Conservation (phyloP, 768 basidiomycete species). For the Boletus rufocinnamomeus region DNA sequence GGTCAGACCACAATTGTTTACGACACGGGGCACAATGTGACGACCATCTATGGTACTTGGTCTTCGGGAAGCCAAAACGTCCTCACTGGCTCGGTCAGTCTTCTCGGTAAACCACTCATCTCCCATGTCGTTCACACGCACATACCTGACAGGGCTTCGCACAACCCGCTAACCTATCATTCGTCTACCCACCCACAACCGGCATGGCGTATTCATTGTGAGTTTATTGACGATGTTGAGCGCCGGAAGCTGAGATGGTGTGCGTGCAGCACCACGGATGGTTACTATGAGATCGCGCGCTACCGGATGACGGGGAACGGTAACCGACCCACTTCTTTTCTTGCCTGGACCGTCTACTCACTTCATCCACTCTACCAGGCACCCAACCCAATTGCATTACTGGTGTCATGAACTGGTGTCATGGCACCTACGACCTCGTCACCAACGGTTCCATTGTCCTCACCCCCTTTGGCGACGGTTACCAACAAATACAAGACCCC, state of each 20-base stretch:
- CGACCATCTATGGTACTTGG: constrained; percentile 82
- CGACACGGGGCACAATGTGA: constrained; percentile 61
- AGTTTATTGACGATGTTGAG: constrained; percentile 28
- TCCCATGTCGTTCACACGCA: not conserved
- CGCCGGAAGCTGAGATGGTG: constrained; percentile 1
- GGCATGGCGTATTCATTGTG: constrained; percentile 92
- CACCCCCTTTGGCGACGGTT: constrained; percentile 80
- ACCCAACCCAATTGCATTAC: constrained; percentile 86
- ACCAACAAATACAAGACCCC: constrained; percentile 92
- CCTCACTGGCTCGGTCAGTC: constrained; percentile 78
- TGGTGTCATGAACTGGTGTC: constrained; percentile 86
- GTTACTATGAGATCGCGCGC: constrained; percentile 86
- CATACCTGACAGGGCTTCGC: constrained; percentile 66
- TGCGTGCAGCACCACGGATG: constrained; percentile 57
- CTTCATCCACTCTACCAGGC: constrained; percentile 45
- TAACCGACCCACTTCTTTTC: constrained; percentile 26
- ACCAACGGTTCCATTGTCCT: constrained; percentile 81
- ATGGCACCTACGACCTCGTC: constrained; percentile 71
- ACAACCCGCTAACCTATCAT: constrained; percentile 78
- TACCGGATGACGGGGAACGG: constrained; percentile 91
- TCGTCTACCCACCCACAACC: constrained; percentile 81
- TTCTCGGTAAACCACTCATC: not conserved
- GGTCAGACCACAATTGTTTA: constrained; percentile 42
- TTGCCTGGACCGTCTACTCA: not conserved
- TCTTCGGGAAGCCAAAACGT: constrained; percentile 76